Evolutionary conservation across 192 early-diverging fungal genomes (phyloP).

Genomic region (Podila minutissima): DNA sequence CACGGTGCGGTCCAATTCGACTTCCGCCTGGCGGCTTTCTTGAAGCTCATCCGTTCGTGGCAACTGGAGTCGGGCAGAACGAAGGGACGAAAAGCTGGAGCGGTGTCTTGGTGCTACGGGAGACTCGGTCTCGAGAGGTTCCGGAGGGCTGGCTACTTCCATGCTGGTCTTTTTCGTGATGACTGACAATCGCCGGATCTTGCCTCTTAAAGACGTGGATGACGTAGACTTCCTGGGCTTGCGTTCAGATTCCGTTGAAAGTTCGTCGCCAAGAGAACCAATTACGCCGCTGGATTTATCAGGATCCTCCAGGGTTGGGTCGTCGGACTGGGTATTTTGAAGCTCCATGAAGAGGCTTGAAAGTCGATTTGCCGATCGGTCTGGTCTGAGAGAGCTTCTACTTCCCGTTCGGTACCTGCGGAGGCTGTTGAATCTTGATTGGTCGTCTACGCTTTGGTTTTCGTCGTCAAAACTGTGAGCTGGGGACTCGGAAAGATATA

Average conservation of each 20-base stretch:
- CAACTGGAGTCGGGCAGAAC: background rate
- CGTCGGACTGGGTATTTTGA: conserved; percentile 37
- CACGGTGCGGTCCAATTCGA: conserved; percentile 31
- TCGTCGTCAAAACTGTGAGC: conserved; percentile 1
- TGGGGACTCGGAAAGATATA: background rate
- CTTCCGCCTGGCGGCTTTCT: conserved; percentile 2
- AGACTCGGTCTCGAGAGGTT: no score
- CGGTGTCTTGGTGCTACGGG: no score
- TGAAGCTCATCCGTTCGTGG: background rate
- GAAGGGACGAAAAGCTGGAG: no score
- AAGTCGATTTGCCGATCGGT: conserved; percentile 20
- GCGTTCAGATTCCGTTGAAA: no score
- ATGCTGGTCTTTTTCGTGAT: no score
- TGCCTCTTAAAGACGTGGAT: no score
- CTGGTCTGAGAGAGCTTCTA: background rate
- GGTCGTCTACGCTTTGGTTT: conserved; percentile 10
- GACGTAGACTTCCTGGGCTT: no score
- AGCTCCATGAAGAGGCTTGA: conserved; percentile 44
- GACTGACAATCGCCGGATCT: no score
- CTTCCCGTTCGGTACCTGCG: conserved; percentile 6
- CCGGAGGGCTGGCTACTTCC: no score
- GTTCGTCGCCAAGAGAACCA: background rate
- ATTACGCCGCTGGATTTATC: background rate
- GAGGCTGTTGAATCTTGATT: background rate
- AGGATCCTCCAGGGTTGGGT: background rate